Evolutionary conservation across 108 stramenopile genomes (phyloP).

Genomic region (Hondaea fermentalgiana): DNA sequence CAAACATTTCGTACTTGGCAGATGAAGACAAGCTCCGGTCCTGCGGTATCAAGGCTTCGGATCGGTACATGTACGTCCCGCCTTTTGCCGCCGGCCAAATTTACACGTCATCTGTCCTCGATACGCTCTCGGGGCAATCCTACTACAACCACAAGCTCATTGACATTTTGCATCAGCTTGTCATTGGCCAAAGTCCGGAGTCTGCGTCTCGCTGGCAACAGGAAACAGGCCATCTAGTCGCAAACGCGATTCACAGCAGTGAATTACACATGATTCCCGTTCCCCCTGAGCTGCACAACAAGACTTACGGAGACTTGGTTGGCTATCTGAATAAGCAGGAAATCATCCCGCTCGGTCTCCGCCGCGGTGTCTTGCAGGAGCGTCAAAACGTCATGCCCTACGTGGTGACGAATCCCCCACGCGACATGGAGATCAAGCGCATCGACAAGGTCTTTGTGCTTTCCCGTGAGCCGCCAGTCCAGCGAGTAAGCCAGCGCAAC

Average conservation of each 20-base stretch:
- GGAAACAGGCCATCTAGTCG: neutral
- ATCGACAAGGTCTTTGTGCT: neutral
- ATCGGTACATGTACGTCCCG: neutral
- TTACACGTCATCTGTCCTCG: neutral
- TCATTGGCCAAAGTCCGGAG: neutral
- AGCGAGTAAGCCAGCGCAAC: neutral
- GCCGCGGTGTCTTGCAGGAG: neutral
- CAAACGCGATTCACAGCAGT: neutral
- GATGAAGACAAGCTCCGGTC: neutral
- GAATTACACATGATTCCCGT: neutral
- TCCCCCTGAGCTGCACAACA: neutral
- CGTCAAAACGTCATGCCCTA: neutral
- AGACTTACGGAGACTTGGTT: neutral
- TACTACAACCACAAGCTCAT: conserved; percentile 10
- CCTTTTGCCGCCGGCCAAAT: neutral
- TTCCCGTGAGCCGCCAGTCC: neutral
- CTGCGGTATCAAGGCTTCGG: neutral
- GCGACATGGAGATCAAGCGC: neutral
- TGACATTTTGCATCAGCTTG: neutral
- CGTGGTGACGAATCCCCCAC: neutral
- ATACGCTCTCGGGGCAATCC: neutral
- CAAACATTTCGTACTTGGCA: neutral
- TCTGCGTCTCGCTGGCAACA: neutral
- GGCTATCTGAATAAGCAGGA: neutral
- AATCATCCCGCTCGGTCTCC: neutral